Base-by-base conservation (phyloP, 805 yeast species). In the Saccharomyces mikatae region DNA sequence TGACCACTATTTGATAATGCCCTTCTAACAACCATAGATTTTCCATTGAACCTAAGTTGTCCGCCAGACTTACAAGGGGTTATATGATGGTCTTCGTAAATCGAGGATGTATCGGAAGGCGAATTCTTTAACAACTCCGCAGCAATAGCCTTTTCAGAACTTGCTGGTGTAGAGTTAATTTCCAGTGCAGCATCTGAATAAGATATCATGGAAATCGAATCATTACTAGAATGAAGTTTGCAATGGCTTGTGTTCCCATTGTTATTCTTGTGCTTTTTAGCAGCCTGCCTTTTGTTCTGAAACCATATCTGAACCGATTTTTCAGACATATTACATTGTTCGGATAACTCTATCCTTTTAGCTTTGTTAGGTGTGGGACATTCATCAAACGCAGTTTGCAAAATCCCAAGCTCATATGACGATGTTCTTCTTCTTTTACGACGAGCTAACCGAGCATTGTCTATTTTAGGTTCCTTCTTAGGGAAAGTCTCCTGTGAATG, bases 271-370 rank as follows among this genome's bases (percentile, higher is more conserved):
- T 72, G 74, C 60, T 82, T 81, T 62, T 89, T 79, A 60, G 85
- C 70, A 41, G 89, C 78, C 70, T 91, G 97, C 69, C 99, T 80
- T 71, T 83, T 86, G 72, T 92, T 92, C 72, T 92, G 99, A 74
- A 92, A 92, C 99, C 99, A 92, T 57, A 92, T 89, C 73, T 92
- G 98, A 30, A 92, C 95, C 1, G 97, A 95, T 70, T 90, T 89
- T 70, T 90, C 97, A 17, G 90, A 82, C 97, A 92, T 92, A 61
- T 83, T 83, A 32, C 91, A 94, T 59, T 76, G 80, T 29, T 73
- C 69, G 3, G 97, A 96, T 60, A 92, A 87, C 58, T 83, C 85
- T 49, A 80, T 76, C 61, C 97, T 81, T 65, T 86, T 78, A 47
- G 77, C 72, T 67, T 84, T 85, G 66, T 86, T 85, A 47, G 98